These are phyloP conservation scores for Vitis rotundifolia DNA, from an alignment of 164 flowering plant species.

Conservation along the genomic window DNA sequence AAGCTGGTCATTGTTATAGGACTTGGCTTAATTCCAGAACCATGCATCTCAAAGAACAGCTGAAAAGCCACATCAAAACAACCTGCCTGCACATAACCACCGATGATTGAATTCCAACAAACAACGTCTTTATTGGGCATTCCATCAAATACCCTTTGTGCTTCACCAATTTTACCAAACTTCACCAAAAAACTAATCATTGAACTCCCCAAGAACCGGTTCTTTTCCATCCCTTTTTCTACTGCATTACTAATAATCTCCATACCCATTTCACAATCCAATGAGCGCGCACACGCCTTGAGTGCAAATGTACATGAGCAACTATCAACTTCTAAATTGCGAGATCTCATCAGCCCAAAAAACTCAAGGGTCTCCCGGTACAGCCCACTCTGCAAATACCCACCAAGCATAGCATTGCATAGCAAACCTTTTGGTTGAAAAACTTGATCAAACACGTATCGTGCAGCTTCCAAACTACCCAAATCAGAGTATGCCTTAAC, in stretches of 20 bases:
- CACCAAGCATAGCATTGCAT: conserved; percentile 40
- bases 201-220: conserved; percentile 39
- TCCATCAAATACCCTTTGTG: conserved; percentile 26
- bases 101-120: conserved; percentile 54
- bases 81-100: conserved; percentile 31
- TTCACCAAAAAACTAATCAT: conserved; percentile 35
- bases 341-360: conserved; percentile 26
- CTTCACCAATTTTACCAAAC: conserved; percentile 27
- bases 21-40: conserved; percentile 26
- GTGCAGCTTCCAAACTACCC: conserved; percentile 25
- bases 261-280: conserved; percentile 31
- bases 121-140: conserved; percentile 38
- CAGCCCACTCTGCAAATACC: conserved; percentile 26
- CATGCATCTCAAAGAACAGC: conserved; percentile 31
- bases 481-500: conserved; percentile 24
- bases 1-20: conserved; percentile 39
- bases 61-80: conserved; percentile 24
- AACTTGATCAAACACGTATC: conserved; percentile 32
- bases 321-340: conserved; percentile 27
- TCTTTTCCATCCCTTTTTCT: conserved; percentile 18
- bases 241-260: conserved; percentile 24
- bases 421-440: conserved; percentile 15
- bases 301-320: conserved; percentile 31
- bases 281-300: conserved; percentile 36
- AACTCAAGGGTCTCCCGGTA: conserved; percentile 28